Conservation (phyloP, 805 yeast genomes). For the Lipomyces anomalus region DNA sequence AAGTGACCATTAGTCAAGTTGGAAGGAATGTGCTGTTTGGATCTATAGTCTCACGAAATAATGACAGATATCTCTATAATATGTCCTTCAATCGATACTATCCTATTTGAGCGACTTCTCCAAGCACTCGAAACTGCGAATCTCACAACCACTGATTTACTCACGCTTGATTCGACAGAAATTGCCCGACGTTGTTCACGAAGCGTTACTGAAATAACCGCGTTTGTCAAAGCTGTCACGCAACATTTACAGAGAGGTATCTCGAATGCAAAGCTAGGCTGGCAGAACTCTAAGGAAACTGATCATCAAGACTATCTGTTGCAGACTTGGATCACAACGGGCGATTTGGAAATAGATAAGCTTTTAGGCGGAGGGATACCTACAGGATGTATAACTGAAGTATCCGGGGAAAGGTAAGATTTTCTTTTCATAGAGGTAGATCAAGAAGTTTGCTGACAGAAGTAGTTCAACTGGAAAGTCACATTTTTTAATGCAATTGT, state of each 20-base stretch:
- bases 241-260: too few species aligned
- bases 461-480: constrained; percentile 84
- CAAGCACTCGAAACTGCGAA: constrained; percentile 7
- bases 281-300: too few species aligned
- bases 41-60: neutral
- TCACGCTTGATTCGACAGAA: constrained; percentile 1
- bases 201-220: neutral
- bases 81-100: constrained; percentile 6
- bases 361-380: constrained; percentile 45
- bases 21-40: neutral
- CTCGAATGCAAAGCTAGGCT: too few species aligned
- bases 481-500: constrained; percentile 64
- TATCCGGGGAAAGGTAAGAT: constrained; percentile 61
- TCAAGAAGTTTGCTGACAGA: neutral
- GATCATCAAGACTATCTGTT: too few species aligned
- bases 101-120: constrained; percentile 1
- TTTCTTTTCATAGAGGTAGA: neutral
- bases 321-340: constrained; percentile 58
- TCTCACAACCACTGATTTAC: constrained; percentile 6
- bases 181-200: neutral
- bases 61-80: constrained; percentile 5
- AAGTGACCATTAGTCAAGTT: neutral
- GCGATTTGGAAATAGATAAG: constrained; percentile 47
- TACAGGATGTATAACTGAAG: constrained; percentile 56
- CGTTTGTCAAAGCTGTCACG: neutral